phyloP scores from a whole-genome alignment of 2,329 filamentous ascomycete genomes.

The Claviceps sp. region DNA sequence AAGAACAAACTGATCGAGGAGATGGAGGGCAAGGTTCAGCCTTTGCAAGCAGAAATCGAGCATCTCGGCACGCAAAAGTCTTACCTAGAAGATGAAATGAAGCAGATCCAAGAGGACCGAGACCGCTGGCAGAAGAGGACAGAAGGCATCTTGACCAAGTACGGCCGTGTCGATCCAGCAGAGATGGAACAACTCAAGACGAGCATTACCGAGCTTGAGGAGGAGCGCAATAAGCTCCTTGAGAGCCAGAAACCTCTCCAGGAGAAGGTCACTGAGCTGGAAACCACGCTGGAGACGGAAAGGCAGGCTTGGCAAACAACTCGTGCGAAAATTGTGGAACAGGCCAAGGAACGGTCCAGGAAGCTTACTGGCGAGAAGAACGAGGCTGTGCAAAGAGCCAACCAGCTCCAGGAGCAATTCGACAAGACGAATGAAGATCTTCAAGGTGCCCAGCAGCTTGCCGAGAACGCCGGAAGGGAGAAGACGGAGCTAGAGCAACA shows the following conservation, averaged over 20 bases:
- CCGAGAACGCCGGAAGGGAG: slow-evolving; percentile 18
- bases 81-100: slow-evolving; percentile 76
- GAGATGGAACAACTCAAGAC: slow-evolving; percentile 84
- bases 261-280: slow-evolving; percentile 37
- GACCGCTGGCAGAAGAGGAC: slow-evolving; percentile 94
- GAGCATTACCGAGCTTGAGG: slow-evolving; percentile 52
- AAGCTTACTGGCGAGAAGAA: slow-evolving; percentile 41
- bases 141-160: slow-evolving; percentile 90
- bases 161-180: slow-evolving; percentile 85
- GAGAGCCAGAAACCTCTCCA: slow-evolving; percentile 37
- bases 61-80: slow-evolving; percentile 73
- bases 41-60: slow-evolving; percentile 64
- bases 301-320: slow-evolving; percentile 38
- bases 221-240: slow-evolving; percentile 47
- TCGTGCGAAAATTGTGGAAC: slow-evolving; percentile 42
- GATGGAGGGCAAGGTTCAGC: slow-evolving; percentile 62
- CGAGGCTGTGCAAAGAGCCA: slow-evolving; percentile 37
- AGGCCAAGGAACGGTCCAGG: slow-evolving; percentile 47
- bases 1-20: slow-evolving; percentile 64
- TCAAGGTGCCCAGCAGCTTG: slow-evolving; percentile 29
- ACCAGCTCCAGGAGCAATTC: slow-evolving; percentile 36
- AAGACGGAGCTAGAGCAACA: slow-evolving; percentile 28
- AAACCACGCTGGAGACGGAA: slow-evolving; percentile 39
- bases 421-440: slow-evolving; percentile 40
- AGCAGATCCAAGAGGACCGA: slow-evolving; percentile 77